These are phyloP conservation scores for Aspergillus vadensis DNA, from an alignment of 2,329 filamentous ascomycete species.

Conservation along the genomic window DNA sequence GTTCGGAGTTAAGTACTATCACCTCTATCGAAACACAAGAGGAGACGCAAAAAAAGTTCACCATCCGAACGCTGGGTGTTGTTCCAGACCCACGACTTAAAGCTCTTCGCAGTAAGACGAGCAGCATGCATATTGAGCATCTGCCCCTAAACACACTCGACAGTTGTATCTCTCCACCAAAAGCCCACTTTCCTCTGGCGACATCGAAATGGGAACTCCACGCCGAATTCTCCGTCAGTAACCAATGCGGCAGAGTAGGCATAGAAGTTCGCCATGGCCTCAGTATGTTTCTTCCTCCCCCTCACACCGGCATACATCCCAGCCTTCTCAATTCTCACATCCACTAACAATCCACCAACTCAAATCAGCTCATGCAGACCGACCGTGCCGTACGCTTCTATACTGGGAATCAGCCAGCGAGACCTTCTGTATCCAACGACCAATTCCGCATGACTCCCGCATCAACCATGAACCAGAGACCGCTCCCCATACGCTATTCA, in stretches of 20 bases:
- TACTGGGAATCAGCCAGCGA: constrained; percentile 44
- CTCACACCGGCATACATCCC: background rate
- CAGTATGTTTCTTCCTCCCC: constrained; percentile 11
- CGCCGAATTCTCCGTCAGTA: constrained; percentile 29
- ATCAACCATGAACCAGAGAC: constrained; percentile 40
- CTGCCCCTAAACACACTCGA: background rate
- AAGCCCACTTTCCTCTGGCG: constrained; percentile 5
- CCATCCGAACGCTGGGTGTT: constrained; percentile 49
- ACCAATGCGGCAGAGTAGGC: constrained; percentile 30
- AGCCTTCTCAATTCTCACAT: background rate
- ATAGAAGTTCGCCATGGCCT: constrained; percentile 32
- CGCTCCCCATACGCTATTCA: constrained; percentile 54
- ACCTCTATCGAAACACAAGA: constrained; percentile 43
- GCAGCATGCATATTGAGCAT: constrained; percentile 4
- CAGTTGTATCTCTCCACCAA: background rate
- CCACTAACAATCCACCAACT: background rate
- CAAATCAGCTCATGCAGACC: constrained; percentile 20
- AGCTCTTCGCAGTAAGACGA: constrained; percentile 31
- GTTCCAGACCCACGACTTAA: constrained; percentile 29
- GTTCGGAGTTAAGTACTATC: constrained; percentile 42
- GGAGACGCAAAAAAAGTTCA: constrained; percentile 34
- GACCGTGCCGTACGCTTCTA: constrained; percentile 39
- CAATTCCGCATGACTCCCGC: constrained; percentile 26
- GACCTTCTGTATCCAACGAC: constrained; percentile 45
- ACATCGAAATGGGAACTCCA: constrained; percentile 31